Percentiles rank a stretch among this genome's conserved stretches.
Conservation (phyloP, 2,329 filamentous ascomycete genomes). For the Trichoderma atroviride region DNA sequence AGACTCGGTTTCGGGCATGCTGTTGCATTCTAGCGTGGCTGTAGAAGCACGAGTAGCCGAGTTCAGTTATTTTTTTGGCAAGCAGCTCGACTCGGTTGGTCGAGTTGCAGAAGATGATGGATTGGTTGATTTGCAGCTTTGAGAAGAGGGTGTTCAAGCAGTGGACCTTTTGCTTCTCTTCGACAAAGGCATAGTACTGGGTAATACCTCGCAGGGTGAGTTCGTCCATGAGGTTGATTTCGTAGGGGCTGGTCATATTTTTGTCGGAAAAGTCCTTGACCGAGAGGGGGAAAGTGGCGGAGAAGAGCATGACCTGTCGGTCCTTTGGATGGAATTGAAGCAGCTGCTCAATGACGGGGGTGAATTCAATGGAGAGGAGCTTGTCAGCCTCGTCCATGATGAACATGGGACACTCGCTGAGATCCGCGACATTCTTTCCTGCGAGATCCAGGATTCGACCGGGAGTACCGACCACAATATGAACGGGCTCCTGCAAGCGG, state of each 20-base stretch:
- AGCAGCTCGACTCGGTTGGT: constrained; percentile 97
- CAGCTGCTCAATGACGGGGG: constrained; percentile 94
- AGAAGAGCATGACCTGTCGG: constrained; percentile 98
- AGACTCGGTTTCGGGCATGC: constrained; percentile 94
- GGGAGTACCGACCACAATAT: constrained; percentile 96
- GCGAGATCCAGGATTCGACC: constrained; percentile 95
- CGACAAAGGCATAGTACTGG: constrained; percentile 98
- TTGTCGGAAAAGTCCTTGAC: constrained; percentile 99
- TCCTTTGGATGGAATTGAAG: constrained; percentile 95
- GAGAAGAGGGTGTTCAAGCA: constrained; percentile 98
- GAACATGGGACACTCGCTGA: constrained; percentile 95
- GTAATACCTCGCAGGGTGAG: constrained; percentile 97
- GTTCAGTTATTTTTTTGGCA: constrained; percentile 98
- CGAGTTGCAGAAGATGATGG: constrained; percentile 99
- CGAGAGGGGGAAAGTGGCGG: constrained; percentile 93
- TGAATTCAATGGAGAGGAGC: constrained; percentile 94
- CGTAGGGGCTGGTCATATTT: constrained; percentile 94
- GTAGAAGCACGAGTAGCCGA: constrained; percentile 99
- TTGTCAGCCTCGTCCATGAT: constrained; percentile 99
- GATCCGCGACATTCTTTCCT: constrained; percentile 93
- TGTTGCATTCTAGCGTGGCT: constrained; percentile 98
- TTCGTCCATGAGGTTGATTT: constrained; percentile 99
- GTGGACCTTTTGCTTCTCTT: constrained; percentile 99
- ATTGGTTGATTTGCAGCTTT: constrained; percentile 99
- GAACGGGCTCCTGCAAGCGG: constrained; percentile 88